A percentile compares a stretch with the other conserved stretches of the same genome.
These are phyloP conservation scores for Cucurbita argyrosperma DNA, from an alignment of 306 rosid genomes.

Conservation along the genomic window DNA sequence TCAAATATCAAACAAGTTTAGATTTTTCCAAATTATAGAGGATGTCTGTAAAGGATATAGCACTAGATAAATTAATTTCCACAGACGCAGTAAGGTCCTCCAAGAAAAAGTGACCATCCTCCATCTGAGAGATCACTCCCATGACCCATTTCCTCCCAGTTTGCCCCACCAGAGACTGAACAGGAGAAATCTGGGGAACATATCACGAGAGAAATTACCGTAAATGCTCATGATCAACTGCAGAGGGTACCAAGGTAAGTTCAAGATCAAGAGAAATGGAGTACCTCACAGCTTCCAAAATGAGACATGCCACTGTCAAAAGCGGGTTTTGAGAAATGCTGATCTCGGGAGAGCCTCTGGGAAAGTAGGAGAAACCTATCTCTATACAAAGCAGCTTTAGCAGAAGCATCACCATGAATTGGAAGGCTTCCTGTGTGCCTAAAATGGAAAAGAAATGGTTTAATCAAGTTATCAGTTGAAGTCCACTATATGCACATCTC, in stretches of 20 bases:
- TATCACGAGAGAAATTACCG: neutral
- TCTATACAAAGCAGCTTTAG: slow-evolving; percentile 54
- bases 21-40: neutral
- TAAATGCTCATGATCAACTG: neutral
- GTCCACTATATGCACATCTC: neutral
- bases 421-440: slow-evolving; percentile 51
- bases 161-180: slow-evolving; percentile 85
- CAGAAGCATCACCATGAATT: slow-evolving; percentile 66
- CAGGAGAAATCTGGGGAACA: slow-evolving; percentile 69
- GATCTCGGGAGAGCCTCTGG: slow-evolving; percentile 82
- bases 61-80: slow-evolving; percentile 49
- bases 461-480: neutral
- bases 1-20: neutral
- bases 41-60: slow-evolving; percentile 55
- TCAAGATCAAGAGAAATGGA: neutral
- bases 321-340: slow-evolving; percentile 68
- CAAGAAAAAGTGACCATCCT: slow-evolving; percentile 75
- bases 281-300: slow-evolving; percentile 78
- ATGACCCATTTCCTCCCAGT: slow-evolving; percentile 75
- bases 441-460: neutral
- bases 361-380: slow-evolving; percentile 59
- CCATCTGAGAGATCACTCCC: slow-evolving; percentile 82
- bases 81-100: slow-evolving; percentile 81
- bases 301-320: slow-evolving; percentile 52
- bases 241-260: neutral